These are phyloP conservation scores for Circinella umbellata DNA, from an alignment of 371 early-diverging fungal species.

Conservation along the genomic window DNA sequence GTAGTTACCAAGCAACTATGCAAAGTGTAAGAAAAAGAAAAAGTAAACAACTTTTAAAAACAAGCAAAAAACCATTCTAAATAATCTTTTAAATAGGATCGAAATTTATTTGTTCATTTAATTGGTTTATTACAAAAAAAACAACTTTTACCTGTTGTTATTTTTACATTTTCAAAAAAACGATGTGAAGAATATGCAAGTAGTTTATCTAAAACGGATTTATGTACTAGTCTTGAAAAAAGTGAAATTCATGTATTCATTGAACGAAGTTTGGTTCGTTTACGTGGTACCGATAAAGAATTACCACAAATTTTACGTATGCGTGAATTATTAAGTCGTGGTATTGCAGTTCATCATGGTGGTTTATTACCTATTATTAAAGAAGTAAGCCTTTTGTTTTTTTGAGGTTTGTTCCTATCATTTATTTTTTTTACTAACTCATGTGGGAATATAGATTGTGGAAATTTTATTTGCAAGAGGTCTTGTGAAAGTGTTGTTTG, in stretches of 20 bases:
- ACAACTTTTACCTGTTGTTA: constrained; percentile 89
- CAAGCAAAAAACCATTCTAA: no score
- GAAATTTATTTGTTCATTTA: constrained; percentile 82
- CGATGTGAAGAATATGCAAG: constrained; percentile 96
- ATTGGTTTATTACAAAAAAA: constrained; percentile 77
- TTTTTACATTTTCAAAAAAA: constrained; percentile 97
- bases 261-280: constrained; percentile 75
- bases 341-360: constrained; percentile 98
- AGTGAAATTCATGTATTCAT: constrained; percentile 89
- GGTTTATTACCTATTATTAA: constrained; percentile 98
- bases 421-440: constrained; percentile 6
- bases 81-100: constrained; percentile 54
- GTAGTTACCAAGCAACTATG: constrained; percentile 43
- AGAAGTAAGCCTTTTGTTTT: no score
- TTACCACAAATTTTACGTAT: constrained; percentile 94
- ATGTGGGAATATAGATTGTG: constrained; percentile 82
- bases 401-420: not conserved
- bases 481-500: constrained; percentile 83
- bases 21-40: constrained; percentile 50
- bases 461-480: constrained; percentile 97
- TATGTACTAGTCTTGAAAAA: constrained; percentile 81
- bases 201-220: constrained; percentile 76
- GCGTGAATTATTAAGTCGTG: constrained; percentile 84
- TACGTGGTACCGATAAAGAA: constrained; percentile 81
- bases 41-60: no score